These are phyloP conservation scores for Ilyonectria mors-panacis DNA, from an alignment of 2,329 filamentous ascomycete genomes.

Conservation along the genomic window DNA sequence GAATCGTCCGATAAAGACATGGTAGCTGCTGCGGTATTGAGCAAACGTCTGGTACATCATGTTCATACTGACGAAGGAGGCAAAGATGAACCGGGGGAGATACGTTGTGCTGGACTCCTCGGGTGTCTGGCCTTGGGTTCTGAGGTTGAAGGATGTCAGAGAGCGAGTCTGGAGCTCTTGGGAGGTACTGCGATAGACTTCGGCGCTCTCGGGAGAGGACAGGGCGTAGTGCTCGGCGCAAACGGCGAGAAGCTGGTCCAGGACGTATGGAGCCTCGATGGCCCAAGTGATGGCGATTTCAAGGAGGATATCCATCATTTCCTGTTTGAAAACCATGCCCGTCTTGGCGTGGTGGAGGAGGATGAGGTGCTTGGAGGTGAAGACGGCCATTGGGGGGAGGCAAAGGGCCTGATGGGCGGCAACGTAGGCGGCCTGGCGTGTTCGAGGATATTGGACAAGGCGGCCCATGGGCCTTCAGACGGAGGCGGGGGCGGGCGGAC, in stretches of 20 bases:
- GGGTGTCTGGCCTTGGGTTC: slow-evolving; percentile 44
- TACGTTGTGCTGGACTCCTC: slow-evolving; percentile 42
- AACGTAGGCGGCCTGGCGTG: slow-evolving; percentile 23
- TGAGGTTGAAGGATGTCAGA: slow-evolving; percentile 55
- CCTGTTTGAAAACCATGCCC: slow-evolving; percentile 39
- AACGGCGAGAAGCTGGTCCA: slow-evolving; percentile 63
- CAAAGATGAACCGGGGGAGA: slow-evolving; percentile 60
- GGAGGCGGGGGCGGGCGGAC: slow-evolving; percentile 22
- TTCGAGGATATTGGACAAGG: not conserved
- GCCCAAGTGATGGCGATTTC: slow-evolving; percentile 52
- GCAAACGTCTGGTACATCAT: slow-evolving; percentile 63
- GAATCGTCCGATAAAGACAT: slow-evolving; percentile 57
- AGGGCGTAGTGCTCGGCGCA: slow-evolving; percentile 57
- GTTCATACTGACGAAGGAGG: slow-evolving; percentile 60
- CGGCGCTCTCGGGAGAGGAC: slow-evolving; percentile 33
- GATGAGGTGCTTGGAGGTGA: slow-evolving; percentile 56
- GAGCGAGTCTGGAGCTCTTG: slow-evolving; percentile 62
- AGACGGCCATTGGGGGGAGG: slow-evolving; percentile 42
- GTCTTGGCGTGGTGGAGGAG: slow-evolving; percentile 55
- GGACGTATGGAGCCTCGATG: slow-evolving; percentile 57
- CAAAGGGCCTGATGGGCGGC: slow-evolving; percentile 30
- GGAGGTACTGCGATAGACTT: slow-evolving; percentile 51
- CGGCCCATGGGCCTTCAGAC: slow-evolving; percentile 8
- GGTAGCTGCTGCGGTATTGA: slow-evolving; percentile 54
- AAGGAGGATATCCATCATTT: slow-evolving; percentile 43